Conservation (phyloP, 2,329 filamentous ascomycete species). For the Colletotrichum orchidophilum region DNA sequence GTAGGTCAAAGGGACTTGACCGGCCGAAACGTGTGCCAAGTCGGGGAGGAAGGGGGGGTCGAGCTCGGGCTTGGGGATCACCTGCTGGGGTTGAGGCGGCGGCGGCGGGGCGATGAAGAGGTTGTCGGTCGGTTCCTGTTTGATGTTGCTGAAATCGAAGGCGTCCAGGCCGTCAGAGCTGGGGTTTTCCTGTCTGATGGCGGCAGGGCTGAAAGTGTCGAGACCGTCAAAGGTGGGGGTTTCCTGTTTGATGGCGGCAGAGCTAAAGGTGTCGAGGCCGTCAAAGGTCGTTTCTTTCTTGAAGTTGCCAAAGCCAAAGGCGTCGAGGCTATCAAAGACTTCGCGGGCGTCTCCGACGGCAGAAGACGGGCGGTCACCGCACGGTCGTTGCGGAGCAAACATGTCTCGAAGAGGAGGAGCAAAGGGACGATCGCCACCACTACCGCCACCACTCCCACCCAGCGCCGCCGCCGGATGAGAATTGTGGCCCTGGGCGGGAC, state of each 20-base stretch:
- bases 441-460: not conserved
- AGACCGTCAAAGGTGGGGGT: not conserved
- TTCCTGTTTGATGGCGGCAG: not conserved
- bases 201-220: not conserved
- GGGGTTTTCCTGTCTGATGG: not conserved
- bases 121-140: too few species aligned
- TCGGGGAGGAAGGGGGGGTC: slow-evolving; percentile 5
- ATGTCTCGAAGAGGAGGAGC: not conserved
- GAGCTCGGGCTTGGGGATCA: not conserved
- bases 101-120: not conserved
- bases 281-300: not conserved
- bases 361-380: not conserved
- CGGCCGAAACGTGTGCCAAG: not conserved
- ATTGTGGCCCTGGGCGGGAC: not conserved
- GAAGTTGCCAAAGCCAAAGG: not conserved
- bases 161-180: not conserved
- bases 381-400: not conserved
- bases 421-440: not conserved
- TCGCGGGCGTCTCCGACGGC: not conserved
- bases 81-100: not conserved
- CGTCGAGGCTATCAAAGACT: not conserved
- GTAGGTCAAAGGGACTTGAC: slow-evolving; percentile 1
- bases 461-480: not conserved
- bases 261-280: not conserved
- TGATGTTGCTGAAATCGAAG: too few species aligned